phyloP scores from a whole-genome alignment of 2,329 filamentous ascomycete genomes.

The Pseudogymnoascus sp. region DNA sequence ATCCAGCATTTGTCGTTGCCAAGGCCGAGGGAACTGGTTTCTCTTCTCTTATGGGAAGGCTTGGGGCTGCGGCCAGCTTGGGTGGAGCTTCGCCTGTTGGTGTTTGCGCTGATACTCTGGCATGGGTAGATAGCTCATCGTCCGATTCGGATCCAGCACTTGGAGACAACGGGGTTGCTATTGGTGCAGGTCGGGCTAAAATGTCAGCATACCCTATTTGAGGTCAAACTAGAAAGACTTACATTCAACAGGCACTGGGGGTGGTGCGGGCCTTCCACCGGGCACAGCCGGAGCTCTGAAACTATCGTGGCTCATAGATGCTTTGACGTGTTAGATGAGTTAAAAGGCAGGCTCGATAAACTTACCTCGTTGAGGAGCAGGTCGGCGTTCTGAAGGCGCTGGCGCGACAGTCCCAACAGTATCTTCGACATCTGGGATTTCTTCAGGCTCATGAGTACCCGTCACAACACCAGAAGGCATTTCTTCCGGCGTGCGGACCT shows the following conservation, averaged over 20 bases:
- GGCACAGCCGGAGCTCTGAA: constrained; percentile 26
- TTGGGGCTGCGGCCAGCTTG: constrained; percentile 34
- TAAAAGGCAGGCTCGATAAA: background rate
- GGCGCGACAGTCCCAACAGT: constrained; percentile 43
- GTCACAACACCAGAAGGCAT: constrained; percentile 27
- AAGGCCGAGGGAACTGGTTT: constrained; percentile 37
- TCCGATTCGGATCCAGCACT: constrained; percentile 80
- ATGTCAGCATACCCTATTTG: constrained; percentile 23
- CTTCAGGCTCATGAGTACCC: constrained; percentile 34
- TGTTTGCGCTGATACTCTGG: constrained; percentile 38
- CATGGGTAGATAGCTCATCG: constrained; percentile 65
- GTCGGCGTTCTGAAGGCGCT: constrained; percentile 30
- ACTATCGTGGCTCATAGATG: constrained; percentile 2
- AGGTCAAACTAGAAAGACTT: constrained; percentile 32
- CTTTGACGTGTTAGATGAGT: background rate
- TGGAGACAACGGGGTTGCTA: constrained; percentile 52
- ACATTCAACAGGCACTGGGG: constrained; percentile 55
- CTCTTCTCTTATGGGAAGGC: constrained; percentile 39
- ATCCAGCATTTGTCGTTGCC: constrained; percentile 31
- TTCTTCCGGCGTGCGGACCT: constrained; percentile 42
- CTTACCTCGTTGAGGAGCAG: constrained; percentile 31
- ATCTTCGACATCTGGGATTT: constrained; percentile 50
- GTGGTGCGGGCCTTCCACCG: constrained; percentile 45
- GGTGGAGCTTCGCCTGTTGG: constrained; percentile 34
- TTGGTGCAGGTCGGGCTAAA: constrained; percentile 55